A percentile compares a stretch with the other conserved stretches of the same genome.
phyloP scores from a whole-genome alignment of 306 rosid genomes.

The Lathyrus tuberosus region DNA sequence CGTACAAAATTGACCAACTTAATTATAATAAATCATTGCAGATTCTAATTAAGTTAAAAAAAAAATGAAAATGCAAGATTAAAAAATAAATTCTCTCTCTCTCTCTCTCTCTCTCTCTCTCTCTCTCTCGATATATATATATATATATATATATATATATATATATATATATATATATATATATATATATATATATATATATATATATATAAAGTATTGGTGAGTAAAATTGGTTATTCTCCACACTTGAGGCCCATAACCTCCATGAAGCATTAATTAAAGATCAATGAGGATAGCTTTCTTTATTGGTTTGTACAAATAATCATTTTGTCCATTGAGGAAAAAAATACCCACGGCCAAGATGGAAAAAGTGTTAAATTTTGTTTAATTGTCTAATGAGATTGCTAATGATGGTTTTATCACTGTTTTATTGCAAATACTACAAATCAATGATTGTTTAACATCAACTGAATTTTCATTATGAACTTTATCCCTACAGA shows the following conservation, averaged over 20 bases:
- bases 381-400: constrained; percentile 32
- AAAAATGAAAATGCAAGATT: neutral
- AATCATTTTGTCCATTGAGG: no score
- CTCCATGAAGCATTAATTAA: constrained; percentile 23
- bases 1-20: constrained; percentile 8
- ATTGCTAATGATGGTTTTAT: constrained; percentile 36
- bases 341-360: neutral
- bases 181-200: no score
- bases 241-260: constrained; percentile 12
- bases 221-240: neutral
- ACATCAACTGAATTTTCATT: constrained; percentile 15
- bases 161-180: no score
- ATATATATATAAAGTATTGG: neutral
- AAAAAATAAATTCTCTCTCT: no score
- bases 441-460: constrained; percentile 25
- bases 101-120: no score
- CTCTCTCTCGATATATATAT: no score
- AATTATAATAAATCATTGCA: neutral
- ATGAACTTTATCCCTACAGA: constrained; percentile 21
- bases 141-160: no score
- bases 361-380: neutral
- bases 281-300: constrained; percentile 27
- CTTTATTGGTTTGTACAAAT: constrained; percentile 22
- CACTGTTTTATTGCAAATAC: constrained; percentile 32
- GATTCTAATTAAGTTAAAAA: neutral